phyloP scores from a whole-genome alignment of 1,284 basidiomycete genomes.

The Ustilago cynodontis region DNA sequence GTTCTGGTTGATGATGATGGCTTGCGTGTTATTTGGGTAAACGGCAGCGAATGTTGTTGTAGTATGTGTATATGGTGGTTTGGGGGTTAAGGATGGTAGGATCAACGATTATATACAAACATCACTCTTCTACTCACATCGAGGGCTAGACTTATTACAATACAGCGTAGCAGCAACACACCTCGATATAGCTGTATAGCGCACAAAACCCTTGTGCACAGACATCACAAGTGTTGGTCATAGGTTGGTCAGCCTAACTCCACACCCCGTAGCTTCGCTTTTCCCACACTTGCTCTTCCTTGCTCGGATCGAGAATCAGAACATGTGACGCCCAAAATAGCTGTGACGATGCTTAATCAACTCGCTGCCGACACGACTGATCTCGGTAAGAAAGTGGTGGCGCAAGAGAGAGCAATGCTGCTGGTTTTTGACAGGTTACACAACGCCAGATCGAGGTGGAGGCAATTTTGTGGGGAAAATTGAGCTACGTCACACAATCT shows the following conservation, averaged over 20 bases:
- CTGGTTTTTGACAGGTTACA: too few species aligned
- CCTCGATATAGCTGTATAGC: background rate
- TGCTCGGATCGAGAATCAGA: constrained; percentile 3
- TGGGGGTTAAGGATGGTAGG: background rate
- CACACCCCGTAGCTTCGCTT: too few species aligned
- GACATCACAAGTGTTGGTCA: background rate
- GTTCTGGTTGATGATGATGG: too few species aligned
- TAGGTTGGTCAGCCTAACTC: background rate
- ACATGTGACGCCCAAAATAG: constrained; percentile 22
- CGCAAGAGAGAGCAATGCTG: background rate
- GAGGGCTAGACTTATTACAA: background rate
- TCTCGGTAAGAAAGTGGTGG: constrained; percentile 8
- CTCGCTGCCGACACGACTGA: background rate
- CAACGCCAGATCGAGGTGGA: too few species aligned
- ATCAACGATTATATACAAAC: constrained; percentile 4
- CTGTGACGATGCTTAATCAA: constrained; percentile 4
- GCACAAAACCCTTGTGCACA: constrained; percentile 9
- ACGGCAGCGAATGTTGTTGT: background rate
- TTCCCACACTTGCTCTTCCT: background rate
- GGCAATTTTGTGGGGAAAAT: too few species aligned
- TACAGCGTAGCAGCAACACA: background rate
- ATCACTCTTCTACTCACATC: background rate
- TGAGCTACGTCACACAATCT: too few species aligned
- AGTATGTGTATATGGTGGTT: background rate
- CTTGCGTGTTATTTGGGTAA: background rate